Percentiles rank a stretch among this genome's conserved stretches.
These are phyloP conservation scores for Nepenthes mirabilis DNA, from an alignment of 148 eudicot genomes.

Conservation along the genomic window DNA sequence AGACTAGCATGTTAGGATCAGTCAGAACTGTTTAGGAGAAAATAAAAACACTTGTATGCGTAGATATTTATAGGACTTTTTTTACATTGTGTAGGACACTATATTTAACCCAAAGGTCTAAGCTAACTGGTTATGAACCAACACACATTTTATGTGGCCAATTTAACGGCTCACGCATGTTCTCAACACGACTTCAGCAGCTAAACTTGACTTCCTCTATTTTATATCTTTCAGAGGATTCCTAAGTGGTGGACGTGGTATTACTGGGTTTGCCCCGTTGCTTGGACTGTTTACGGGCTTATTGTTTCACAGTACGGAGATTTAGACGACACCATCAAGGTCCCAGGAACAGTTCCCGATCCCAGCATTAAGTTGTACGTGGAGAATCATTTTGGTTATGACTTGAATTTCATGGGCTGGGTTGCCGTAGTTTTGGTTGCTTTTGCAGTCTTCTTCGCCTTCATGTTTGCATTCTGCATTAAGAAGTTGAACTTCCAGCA, in stretches of 20 bases:
- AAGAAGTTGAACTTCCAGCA: slow-evolving; percentile 74
- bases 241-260: slow-evolving; percentile 35
- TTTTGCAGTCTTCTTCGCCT: slow-evolving; percentile 77
- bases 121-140: too few species aligned
- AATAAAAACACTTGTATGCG: too few species aligned
- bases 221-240: slow-evolving; percentile 12
- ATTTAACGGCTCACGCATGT: too few species aligned
- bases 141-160: too few species aligned
- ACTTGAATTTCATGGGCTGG: slow-evolving; percentile 64
- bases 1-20: too few species aligned
- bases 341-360: slow-evolving; percentile 1
- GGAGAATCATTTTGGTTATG: slow-evolving; percentile 53
- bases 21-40: neutral
- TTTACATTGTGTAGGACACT: too few species aligned
- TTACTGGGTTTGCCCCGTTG: slow-evolving; percentile 24
- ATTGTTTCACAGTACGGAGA: slow-evolving; percentile 31
- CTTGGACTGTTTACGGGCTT: slow-evolving; percentile 31
- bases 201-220: too few species aligned
- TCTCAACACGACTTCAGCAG: too few species aligned
- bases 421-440: slow-evolving; percentile 66
- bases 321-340: slow-evolving; percentile 8
- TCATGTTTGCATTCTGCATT: slow-evolving; percentile 76
- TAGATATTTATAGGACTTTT: too few species aligned
- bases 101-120: too few species aligned
- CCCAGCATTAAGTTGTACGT: slow-evolving; percentile 26